phyloP scores from a whole-genome alignment of 495 filamentous ascomycete genomes.

The Jackrogersella multiformis region DNA sequence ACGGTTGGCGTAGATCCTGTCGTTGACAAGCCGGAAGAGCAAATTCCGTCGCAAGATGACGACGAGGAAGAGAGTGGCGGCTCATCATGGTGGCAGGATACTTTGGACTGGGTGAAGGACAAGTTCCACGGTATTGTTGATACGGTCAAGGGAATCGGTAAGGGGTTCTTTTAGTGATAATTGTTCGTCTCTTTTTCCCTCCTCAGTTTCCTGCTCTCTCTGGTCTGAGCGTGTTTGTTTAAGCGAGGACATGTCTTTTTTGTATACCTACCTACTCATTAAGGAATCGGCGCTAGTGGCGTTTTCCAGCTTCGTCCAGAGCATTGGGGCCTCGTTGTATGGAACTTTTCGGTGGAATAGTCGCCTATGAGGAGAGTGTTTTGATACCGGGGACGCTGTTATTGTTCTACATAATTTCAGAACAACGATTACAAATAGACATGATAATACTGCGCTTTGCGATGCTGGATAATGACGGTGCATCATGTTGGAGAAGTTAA shows the following conservation, averaged over 20 bases:
- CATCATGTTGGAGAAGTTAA: neutral
- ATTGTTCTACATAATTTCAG: neutral
- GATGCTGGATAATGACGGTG: too few relatives aligned
- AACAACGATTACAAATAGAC: neutral
- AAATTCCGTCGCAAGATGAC: slow-evolving; percentile 36
- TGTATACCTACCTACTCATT: neutral
- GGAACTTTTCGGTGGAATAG: neutral
- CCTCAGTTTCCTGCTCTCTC: neutral
- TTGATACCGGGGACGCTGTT: too few relatives aligned
- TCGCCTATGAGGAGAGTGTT: neutral
- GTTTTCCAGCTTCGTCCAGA: neutral
- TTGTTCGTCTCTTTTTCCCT: neutral
- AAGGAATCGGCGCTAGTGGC: neutral
- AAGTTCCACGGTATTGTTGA: slow-evolving; percentile 56
- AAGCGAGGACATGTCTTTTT: neutral
- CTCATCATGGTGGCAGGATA: slow-evolving; percentile 42
- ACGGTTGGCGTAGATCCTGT: slow-evolving; percentile 32
- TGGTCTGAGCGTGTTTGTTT: neutral
- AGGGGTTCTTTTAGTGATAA: slow-evolving; percentile 15
- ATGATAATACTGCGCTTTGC: neutral
- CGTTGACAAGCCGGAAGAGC: slow-evolving; percentile 12
- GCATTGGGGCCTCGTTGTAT: neutral
- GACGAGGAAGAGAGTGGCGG: slow-evolving; percentile 25
- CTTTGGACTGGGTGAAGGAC: slow-evolving; percentile 61
- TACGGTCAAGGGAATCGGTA: slow-evolving; percentile 44